These are phyloP conservation scores for Eutypa lata DNA, from an alignment of 2,329 filamentous ascomycete genomes.

Conservation along the genomic window DNA sequence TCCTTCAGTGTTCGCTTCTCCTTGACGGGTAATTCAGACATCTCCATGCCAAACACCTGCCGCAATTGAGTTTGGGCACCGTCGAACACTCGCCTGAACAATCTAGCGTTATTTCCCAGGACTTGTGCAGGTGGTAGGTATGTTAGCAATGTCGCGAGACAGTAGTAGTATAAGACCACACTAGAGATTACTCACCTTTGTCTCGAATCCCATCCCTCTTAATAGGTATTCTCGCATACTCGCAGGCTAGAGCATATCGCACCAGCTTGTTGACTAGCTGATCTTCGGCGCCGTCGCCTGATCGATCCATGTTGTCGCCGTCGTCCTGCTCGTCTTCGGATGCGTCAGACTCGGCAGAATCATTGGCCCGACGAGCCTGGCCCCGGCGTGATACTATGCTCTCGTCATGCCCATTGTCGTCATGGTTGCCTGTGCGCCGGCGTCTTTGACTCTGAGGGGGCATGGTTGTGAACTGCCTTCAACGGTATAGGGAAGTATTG, in stretches of 20 bases:
- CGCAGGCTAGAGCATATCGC: conserved; percentile 65
- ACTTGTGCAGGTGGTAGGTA: conserved; percentile 46
- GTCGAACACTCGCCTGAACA: conserved; percentile 76
- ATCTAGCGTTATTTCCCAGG: conserved; percentile 64
- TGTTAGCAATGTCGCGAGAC: neutral
- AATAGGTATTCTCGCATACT: conserved; percentile 60
- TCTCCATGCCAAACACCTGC: conserved; percentile 83
- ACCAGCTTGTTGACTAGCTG: conserved; percentile 64
- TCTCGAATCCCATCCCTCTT: conserved; percentile 61
- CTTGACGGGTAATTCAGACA: conserved; percentile 75
- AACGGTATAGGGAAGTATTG: neutral
- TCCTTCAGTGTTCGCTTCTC: conserved; percentile 82
- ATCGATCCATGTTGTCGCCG: conserved; percentile 17
- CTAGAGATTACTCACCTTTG: conserved; percentile 46
- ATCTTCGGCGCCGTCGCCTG: conserved; percentile 34
- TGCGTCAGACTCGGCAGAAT: conserved; percentile 31
- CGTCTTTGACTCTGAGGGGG: conserved; percentile 25
- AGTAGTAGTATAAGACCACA: neutral
- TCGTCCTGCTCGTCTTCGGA: conserved; percentile 19
- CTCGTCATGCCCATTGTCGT: conserved; percentile 38
- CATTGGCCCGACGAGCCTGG: conserved; percentile 19
- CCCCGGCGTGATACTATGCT: conserved; percentile 24
- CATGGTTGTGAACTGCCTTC: conserved; percentile 14
- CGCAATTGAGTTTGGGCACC: conserved; percentile 71
- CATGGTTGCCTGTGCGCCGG: conserved; percentile 31